These are phyloP conservation scores for Nicotiana attenuata DNA, from an alignment of 257 asterid species.

Conservation along the genomic window DNA sequence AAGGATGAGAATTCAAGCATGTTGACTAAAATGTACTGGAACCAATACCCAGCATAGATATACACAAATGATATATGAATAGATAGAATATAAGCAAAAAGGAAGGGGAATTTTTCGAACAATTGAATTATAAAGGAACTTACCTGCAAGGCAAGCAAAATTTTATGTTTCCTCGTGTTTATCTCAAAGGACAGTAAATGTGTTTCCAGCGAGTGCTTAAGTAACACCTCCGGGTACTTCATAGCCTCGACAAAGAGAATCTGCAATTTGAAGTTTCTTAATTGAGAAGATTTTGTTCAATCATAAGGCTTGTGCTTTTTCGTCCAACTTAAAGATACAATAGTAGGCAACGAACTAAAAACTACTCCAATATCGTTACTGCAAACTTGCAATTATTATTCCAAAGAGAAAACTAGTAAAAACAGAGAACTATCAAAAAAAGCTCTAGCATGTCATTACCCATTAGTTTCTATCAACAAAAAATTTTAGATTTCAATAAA, in stretches of 20 bases:
- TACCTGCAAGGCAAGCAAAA: constrained; percentile 82
- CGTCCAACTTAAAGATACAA: no score
- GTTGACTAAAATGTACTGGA: background rate
- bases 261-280: constrained; percentile 63
- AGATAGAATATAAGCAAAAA: background rate
- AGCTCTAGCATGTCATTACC: no score
- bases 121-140: background rate
- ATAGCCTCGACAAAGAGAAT: constrained; percentile 89
- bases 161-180: constrained; percentile 77
- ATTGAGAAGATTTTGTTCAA: constrained; percentile 6
- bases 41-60: background rate
- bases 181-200: constrained; percentile 88
- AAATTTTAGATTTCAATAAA: no score
- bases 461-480: no score
- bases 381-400: no score
- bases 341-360: no score
- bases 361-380: no score
- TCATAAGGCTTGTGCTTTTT: background rate
- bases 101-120: background rate
- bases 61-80: background rate
- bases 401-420: no score
- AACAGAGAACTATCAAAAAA: no score
- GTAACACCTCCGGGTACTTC: constrained; percentile 85
- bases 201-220: constrained; percentile 84
- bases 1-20: background rate